Percentiles rank a stretch among this genome's conserved stretches.
phyloP scores from a whole-genome alignment of 805 yeast genomes.

The Zygosaccharomyces kombuchaensis region DNA sequence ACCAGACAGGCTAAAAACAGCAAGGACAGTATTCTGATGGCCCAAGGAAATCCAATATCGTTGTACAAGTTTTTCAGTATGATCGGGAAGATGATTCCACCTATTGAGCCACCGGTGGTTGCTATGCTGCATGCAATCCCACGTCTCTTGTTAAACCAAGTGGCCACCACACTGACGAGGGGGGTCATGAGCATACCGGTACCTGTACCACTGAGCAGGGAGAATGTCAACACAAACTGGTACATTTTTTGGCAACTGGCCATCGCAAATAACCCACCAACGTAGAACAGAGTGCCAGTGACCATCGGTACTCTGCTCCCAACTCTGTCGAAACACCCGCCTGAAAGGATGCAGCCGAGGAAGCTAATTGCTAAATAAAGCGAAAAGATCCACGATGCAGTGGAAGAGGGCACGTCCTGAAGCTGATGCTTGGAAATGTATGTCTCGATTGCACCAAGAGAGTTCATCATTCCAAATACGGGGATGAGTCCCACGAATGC shows the following conservation, averaged over 20 bases:
- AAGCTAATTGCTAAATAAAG: constrained; percentile 51
- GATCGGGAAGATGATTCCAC: constrained; percentile 53
- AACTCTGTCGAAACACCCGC: constrained; percentile 57
- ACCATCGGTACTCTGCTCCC: constrained; percentile 48
- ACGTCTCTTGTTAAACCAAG: constrained; percentile 59
- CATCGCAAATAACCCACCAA: constrained; percentile 52
- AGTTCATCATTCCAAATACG: constrained; percentile 55
- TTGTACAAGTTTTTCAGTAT: constrained; percentile 47
- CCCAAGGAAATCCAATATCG: constrained; percentile 56
- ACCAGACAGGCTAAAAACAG: constrained; percentile 40
- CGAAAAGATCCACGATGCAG: constrained; percentile 66
- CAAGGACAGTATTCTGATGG: constrained; percentile 50
- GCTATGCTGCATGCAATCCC: constrained; percentile 53
- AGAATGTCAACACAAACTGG: constrained; percentile 60
- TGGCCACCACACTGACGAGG: constrained; percentile 55
- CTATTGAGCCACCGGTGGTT: constrained; percentile 54
- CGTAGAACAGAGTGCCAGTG: constrained; percentile 43
- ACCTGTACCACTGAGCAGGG: constrained; percentile 54
- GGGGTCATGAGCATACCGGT: constrained; percentile 60
- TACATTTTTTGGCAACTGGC: constrained; percentile 50
- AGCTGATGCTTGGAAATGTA: constrained; percentile 55
- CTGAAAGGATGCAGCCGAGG: constrained; percentile 51
- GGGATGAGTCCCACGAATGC: constrained; percentile 56
- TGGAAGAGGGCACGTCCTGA: constrained; percentile 43
- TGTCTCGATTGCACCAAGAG: constrained; percentile 64